phyloP scores from a whole-genome alignment of 495 filamentous ascomycete species.

The Trichoderma orchidacearum region DNA sequence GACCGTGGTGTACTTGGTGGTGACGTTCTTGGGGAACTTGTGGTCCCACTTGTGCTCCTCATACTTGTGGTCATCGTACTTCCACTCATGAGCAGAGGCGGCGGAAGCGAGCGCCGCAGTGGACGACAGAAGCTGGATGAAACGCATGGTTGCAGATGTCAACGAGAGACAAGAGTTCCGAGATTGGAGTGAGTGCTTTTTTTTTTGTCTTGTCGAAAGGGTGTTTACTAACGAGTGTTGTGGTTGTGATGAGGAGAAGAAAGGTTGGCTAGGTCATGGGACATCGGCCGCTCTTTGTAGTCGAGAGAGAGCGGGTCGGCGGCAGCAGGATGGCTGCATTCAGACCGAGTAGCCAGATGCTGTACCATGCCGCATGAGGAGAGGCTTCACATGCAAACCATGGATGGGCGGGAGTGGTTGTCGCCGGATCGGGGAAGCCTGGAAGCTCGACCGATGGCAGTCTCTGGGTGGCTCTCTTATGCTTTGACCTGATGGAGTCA shows the following conservation, averaged over 20 bases:
- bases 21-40: neutral
- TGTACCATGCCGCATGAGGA: neutral
- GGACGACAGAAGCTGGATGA: constrained; percentile 19
- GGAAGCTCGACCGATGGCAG: neutral
- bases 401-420: neutral
- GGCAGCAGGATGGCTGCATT: neutral
- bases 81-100: constrained; percentile 9
- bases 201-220: too few relatives aligned
- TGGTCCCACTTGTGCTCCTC: neutral
- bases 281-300: neutral
- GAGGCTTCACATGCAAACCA: neutral
- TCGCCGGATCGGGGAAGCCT: neutral
- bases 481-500: too few relatives aligned
- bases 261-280: neutral
- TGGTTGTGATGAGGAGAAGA: neutral
- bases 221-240: neutral
- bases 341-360: neutral
- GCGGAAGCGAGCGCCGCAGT: constrained; percentile 18
- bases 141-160: constrained; percentile 20
- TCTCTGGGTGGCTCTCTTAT: too few relatives aligned
- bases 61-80: neutral
- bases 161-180: constrained; percentile 7
- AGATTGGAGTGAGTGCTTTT: neutral
- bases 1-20: constrained; percentile 14
- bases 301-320: neutral